These are phyloP conservation scores for Sesbania bispinosa DNA, from an alignment of 306 rosid species.

Conservation along the genomic window DNA sequence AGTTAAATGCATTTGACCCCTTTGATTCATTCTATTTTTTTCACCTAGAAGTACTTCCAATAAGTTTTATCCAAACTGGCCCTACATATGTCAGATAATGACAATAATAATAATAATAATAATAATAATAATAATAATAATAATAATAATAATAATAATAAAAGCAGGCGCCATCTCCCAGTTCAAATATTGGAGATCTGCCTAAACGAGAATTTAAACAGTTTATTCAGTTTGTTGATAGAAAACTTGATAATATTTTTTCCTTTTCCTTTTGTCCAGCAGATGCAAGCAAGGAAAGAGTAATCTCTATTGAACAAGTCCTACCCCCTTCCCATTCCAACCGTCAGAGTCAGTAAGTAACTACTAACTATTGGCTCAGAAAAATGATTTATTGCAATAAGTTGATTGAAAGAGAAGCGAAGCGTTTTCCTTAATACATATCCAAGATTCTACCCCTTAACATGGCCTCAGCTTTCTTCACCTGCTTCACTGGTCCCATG, in stretches of 20 bases:
- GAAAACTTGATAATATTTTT: background rate
- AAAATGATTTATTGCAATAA: slow-evolving; percentile 21
- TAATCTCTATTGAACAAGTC: slow-evolving; percentile 11
- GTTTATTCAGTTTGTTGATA: slow-evolving; percentile 10
- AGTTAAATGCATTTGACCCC: too few species aligned
- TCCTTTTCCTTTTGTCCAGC: background rate
- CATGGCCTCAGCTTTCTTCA: slow-evolving; percentile 97
- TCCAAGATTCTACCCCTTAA: slow-evolving; percentile 81
- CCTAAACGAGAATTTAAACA: background rate
- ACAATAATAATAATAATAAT: too few species aligned
- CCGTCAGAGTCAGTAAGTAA: background rate
- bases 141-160: too few species aligned
- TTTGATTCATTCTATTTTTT: too few species aligned
- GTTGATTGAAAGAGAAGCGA: slow-evolving; percentile 17
- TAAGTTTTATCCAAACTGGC: too few species aligned
- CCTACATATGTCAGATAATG: too few species aligned
- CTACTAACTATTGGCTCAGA: slow-evolving; percentile 15
- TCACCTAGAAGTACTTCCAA: too few species aligned
- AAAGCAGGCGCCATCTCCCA: background rate
- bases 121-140: too few species aligned
- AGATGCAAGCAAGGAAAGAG: slow-evolving; percentile 10
- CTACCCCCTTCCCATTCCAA: slow-evolving; percentile 16
- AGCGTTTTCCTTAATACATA: slow-evolving; percentile 33
- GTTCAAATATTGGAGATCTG: background rate
- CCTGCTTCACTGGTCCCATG: slow-evolving; percentile 82